Evolutionary conservation across 202 grass and related monocot genomes (phyloP).

Genomic region (Panicum hallii): DNA sequence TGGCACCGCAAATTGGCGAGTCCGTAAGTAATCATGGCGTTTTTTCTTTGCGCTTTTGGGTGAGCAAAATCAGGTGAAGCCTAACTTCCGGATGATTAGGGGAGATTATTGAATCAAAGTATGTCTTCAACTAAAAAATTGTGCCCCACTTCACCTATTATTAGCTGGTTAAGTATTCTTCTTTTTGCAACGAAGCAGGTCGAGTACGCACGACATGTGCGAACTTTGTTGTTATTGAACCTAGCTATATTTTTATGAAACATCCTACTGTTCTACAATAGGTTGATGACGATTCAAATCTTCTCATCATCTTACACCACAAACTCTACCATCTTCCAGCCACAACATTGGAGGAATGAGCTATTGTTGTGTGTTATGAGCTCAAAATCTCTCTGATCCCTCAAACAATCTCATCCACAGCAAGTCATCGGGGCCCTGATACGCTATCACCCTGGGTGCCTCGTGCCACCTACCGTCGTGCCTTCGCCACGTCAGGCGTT

Average conservation of each 20-base stretch:
- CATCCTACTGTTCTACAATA: too few species aligned
- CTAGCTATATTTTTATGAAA: too few species aligned
- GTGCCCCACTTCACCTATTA: neutral
- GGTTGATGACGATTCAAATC: neutral
- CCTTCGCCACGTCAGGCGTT: neutral
- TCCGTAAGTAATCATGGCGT: slow-evolving; percentile 8
- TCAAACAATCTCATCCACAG: neutral
- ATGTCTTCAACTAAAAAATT: neutral
- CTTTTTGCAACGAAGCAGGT: neutral
- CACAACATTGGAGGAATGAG: neutral
- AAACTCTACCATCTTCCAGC: too few species aligned
- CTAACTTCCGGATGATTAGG: neutral
- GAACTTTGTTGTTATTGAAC: neutral
- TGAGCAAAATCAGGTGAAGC: neutral
- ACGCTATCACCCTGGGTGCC: neutral
- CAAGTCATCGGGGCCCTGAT: neutral
- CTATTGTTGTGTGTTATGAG: neutral
- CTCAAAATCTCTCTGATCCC: neutral
- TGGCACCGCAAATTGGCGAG: slow-evolving; percentile 5
- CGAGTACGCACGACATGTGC: neutral
- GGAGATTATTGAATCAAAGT: neutral
- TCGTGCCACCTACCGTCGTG: neutral
- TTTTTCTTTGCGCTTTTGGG: neutral
- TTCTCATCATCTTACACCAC: neutral
- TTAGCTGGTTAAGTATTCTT: neutral